These are phyloP conservation scores for Cytospora piceicola DNA, from an alignment of 2,329 filamentous ascomycete genomes.

Conservation along the genomic window DNA sequence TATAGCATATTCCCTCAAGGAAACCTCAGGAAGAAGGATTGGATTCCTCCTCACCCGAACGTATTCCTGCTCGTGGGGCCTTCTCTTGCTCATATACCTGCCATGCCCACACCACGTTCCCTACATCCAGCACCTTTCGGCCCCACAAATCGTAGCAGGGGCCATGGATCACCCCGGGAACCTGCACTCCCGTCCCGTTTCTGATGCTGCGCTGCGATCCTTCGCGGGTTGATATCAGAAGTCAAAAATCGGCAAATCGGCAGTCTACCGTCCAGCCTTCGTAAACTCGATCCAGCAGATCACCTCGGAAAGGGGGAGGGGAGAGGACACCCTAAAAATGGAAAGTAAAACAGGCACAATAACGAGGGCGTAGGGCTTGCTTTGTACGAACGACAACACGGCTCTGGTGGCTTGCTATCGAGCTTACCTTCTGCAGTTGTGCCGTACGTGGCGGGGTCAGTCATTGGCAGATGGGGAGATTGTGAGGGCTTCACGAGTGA, in stretches of 20 bases:
- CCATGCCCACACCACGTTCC: not conserved
- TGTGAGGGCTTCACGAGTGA: not conserved
- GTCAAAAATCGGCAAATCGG: conserved; percentile 5
- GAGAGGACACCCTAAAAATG: not conserved
- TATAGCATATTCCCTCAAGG: not conserved
- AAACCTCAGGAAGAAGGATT: not conserved
- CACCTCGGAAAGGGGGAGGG: too few species aligned
- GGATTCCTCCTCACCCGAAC: not conserved
- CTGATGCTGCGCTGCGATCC: conserved; percentile 13
- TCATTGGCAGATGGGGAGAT: not conserved
- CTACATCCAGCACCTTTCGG: conserved; percentile 3
- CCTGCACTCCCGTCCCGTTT: conserved; percentile 4
- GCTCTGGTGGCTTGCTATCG: not conserved
- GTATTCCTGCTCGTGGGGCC: not conserved
- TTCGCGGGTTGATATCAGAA: conserved; percentile 1
- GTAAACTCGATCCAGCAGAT: not conserved
- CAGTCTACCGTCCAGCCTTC: not conserved
- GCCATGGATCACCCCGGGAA: not conserved
- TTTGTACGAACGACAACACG: not conserved
- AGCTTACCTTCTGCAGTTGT: not conserved
- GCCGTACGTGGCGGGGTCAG: not conserved
- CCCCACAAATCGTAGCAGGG: conserved; percentile 11
- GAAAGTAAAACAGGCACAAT: not conserved
- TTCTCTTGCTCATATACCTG: not conserved
- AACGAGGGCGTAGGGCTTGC: not conserved